Base-by-base conservation (phyloP, 1,284 basidiomycete species). In the Leccinum pallidistipes region DNA sequence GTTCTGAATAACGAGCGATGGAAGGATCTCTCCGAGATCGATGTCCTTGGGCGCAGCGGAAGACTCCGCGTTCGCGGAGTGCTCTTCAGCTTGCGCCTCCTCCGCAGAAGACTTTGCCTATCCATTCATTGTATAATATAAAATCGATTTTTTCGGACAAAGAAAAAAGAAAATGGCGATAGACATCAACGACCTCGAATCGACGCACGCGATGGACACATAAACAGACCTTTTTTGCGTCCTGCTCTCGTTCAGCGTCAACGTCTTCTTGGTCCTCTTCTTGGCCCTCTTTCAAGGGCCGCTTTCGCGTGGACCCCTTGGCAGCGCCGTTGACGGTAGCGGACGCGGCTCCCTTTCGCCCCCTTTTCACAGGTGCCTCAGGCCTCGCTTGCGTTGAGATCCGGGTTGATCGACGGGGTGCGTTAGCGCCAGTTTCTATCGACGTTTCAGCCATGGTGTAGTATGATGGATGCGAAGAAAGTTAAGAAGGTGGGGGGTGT, bases 21-120 rank as follows among this genome's bases (percentile, higher is more conserved):
- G 94, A 47, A 98, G 79, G n/a, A 76, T 74, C 65, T 90, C 91
- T 8, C 95, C 96, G 32, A 94, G 77, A 60, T 89, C 82, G 61
- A 95, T 81, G 1, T 66, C 70, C 40, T 69, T 31, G 14, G 21
- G 51, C 9, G 0, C 11, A 0, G 66, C 47, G 4, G 58, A 61
- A 27, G 64, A 47, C 6, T 58, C 66, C 2, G 49, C 59, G 12
- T 7, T 24, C 16, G 27, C 50, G 27, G 63, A 21, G 32, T 55
- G 27, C 34, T 60, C 67, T 49, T 61, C 62, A 16, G 24, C 38
- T 9, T 58, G 57, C 1, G n/a, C 14, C 14, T 69, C 69, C 31
- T 66, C 63, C 5, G 24, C 43, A 32, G 65, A 56, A 50, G 71
- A 63, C 29, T 70, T 70, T n/a, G 64, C 70, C 69, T 71, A 53